Percentiles rank a stretch among this genome's conserved stretches.
phyloP scores from a whole-genome alignment of 257 asterid species.

The Knoxia roxburghii region DNA sequence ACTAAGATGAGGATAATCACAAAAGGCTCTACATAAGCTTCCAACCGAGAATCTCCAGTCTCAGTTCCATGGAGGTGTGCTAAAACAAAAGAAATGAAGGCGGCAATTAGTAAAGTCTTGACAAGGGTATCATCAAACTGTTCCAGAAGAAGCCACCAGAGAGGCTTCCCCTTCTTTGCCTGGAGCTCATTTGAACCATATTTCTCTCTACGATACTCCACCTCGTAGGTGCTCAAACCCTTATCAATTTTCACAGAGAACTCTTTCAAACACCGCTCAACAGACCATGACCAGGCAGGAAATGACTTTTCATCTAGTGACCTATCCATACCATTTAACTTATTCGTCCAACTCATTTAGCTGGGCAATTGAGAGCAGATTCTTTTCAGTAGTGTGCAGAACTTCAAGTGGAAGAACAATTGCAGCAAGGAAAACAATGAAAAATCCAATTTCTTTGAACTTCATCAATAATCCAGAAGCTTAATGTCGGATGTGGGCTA shows the following conservation, averaged over 20 bases:
- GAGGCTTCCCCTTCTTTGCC: conserved; percentile 6
- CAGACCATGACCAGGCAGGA: conserved; percentile 10
- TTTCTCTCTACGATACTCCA: neutral
- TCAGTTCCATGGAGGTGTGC: conserved; percentile 12
- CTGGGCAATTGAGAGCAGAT: conserved; percentile 8
- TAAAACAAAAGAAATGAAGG: conserved; percentile 8
- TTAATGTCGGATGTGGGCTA: neutral
- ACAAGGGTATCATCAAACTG: conserved; percentile 7
- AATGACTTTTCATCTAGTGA: neutral
- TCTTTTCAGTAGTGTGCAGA: conserved; percentile 33
- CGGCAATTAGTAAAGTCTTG: conserved; percentile 6
- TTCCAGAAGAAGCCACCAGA: conserved; percentile 5
- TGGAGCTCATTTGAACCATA: conserved; percentile 11
- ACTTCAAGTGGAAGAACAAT: conserved; percentile 3
- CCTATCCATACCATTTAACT: conserved; percentile 6
- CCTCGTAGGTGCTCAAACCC: conserved; percentile 10
- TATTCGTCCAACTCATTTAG: conserved; percentile 17
- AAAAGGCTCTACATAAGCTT: conserved; percentile 9
- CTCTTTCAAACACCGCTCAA: conserved; percentile 9
- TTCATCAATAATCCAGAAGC: neutral
- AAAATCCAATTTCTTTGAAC: too few relatives aligned
- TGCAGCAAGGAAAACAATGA: conserved; percentile 4
- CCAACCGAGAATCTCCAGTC: neutral
- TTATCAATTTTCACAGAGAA: conserved; percentile 1
- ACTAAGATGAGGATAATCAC: conserved; percentile 7